Evolutionary conservation across 2,329 filamentous ascomycete genomes (phyloP).

Genomic region (Ceratocystis alfenasii): DNA sequence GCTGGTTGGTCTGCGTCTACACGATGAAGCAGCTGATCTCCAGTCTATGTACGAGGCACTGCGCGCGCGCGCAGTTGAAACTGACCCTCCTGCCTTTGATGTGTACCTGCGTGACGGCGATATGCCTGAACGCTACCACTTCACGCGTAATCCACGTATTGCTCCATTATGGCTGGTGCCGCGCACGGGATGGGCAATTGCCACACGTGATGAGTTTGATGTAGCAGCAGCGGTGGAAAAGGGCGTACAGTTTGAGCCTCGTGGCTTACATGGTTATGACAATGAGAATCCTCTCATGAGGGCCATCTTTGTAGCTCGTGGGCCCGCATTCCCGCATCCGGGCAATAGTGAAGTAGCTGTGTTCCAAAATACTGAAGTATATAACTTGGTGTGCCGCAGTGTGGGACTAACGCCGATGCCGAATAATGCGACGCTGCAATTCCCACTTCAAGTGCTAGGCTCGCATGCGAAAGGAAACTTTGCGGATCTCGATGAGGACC

Average conservation of each 20-base stretch:
- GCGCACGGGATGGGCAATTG: slow-evolving; percentile 84
- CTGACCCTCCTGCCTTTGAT: slow-evolving; percentile 58
- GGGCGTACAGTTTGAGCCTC: slow-evolving; percentile 56
- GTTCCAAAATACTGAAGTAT: slow-evolving; percentile 92
- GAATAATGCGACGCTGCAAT: slow-evolving; percentile 77
- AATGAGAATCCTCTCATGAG: slow-evolving; percentile 91
- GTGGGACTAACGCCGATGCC: slow-evolving; percentile 58
- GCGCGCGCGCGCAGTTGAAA: slow-evolving; percentile 28
- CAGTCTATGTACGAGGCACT: slow-evolving; percentile 50
- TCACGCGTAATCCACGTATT: slow-evolving; percentile 75
- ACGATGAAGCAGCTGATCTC: slow-evolving; percentile 47
- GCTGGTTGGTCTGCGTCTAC: slow-evolving; percentile 74
- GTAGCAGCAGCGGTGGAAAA: slow-evolving; percentile 35
- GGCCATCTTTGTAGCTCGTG: slow-evolving; percentile 84
- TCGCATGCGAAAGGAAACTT: slow-evolving; percentile 43
- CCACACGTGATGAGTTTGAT: slow-evolving; percentile 67
- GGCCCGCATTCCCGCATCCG: slow-evolving; percentile 79
- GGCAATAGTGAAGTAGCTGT: slow-evolving; percentile 66
- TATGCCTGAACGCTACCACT: slow-evolving; percentile 91
- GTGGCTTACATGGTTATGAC: slow-evolving; percentile 87
- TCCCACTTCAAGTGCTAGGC: slow-evolving; percentile 54
- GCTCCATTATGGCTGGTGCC: slow-evolving; percentile 92
- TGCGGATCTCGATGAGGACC: slow-evolving; percentile 43
- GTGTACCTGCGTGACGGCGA: slow-evolving; percentile 76
- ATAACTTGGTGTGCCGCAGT: slow-evolving; percentile 88